These are phyloP conservation scores for Wakefieldia striispora DNA, from an alignment of 768 basidiomycete genomes.

Conservation along the genomic window DNA sequence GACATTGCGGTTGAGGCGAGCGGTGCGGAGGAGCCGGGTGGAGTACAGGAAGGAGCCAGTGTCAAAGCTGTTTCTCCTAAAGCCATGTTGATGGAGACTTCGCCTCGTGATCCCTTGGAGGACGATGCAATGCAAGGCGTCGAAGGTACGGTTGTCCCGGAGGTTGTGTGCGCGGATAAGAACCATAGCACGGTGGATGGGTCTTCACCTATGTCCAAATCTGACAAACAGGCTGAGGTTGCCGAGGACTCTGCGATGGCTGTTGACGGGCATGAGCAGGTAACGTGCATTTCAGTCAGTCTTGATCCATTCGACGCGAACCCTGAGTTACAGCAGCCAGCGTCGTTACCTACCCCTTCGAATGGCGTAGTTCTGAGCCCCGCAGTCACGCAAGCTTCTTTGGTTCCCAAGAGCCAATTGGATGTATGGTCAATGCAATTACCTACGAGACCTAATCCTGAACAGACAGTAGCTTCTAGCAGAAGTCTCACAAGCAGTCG, in stretches of 20 bases:
- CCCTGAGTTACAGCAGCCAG: slow-evolving; percentile 5
- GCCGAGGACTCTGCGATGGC: slow-evolving; percentile 12
- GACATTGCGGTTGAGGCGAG: not conserved
- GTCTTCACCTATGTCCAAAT: not conserved
- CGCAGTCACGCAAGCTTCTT: slow-evolving; percentile 7
- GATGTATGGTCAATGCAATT: slow-evolving; percentile 24
- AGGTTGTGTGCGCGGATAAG: not conserved
- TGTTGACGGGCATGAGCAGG: slow-evolving; percentile 21
- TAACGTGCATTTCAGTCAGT: slow-evolving; percentile 7
- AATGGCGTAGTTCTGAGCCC: slow-evolving; percentile 9
- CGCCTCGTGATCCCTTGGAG: not conserved
- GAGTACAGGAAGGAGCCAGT: not conserved
- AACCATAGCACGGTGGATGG: not conserved
- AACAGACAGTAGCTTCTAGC: slow-evolving; percentile 24
- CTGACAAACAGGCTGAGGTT: slow-evolving; percentile 3
- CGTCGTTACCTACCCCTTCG: not conserved
- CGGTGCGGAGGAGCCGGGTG: not conserved
- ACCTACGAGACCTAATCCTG: slow-evolving; percentile 14
- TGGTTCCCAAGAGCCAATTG: slow-evolving; percentile 23
- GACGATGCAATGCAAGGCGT: slow-evolving; percentile 22
- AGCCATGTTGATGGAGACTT: not conserved
- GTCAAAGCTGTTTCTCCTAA: not conserved
- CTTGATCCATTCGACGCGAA: not conserved
- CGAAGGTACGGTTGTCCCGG: not conserved
- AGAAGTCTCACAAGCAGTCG: slow-evolving; percentile 30